Evolutionary conservation across 352 stramenopile species (phyloP).

Genomic region (Blastocystis sp.): DNA sequence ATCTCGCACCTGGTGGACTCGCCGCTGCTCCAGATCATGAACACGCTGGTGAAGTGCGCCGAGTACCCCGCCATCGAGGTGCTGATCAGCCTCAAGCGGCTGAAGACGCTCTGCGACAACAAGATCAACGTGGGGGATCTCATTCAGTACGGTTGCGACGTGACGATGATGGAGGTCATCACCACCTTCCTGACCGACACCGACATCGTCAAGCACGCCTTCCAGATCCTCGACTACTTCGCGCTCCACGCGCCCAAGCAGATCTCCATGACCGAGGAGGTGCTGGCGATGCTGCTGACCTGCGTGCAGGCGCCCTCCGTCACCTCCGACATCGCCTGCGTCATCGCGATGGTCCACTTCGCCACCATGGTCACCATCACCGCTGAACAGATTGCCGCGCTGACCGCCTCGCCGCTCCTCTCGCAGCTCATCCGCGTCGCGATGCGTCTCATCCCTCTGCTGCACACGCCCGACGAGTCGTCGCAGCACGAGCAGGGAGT

Average conservation of each 20-base stretch:
- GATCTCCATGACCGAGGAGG: background rate
- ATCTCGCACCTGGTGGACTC: conserved; percentile 2
- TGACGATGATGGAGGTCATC: conserved; percentile 16
- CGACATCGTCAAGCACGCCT: background rate
- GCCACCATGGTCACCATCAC: background rate
- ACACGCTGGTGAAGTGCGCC: background rate
- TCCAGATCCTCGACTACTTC: background rate
- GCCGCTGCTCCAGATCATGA: conserved; percentile 18
- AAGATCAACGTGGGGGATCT: conserved; percentile 4
- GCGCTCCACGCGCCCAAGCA: background rate
- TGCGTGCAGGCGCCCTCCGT: background rate
- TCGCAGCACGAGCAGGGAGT: no score
- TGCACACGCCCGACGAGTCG: background rate
- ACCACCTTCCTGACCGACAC: background rate
- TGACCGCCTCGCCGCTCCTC: background rate
- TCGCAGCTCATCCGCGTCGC: background rate
- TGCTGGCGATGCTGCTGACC: background rate
- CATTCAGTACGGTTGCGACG: background rate
- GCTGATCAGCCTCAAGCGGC: background rate
- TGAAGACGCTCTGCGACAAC: background rate
- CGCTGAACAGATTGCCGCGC: background rate
- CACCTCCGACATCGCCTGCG: background rate
- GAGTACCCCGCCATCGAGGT: background rate
- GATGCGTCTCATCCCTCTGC: background rate
- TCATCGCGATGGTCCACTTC: background rate